Conservation (phyloP, 148 eudicot species). For the Rhododendron mucronatum region DNA sequence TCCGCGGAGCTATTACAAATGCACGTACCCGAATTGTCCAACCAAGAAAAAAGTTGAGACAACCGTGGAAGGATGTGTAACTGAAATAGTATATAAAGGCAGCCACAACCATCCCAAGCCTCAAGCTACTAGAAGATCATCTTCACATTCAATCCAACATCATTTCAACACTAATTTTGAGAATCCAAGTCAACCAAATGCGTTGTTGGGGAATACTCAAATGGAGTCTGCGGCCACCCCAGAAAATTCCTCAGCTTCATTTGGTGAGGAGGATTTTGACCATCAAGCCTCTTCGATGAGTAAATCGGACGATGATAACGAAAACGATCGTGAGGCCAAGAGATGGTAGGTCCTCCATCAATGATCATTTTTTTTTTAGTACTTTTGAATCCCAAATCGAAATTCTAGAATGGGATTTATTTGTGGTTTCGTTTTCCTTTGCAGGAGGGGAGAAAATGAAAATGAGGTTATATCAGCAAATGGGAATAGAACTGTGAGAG, state of each 20-base stretch:
- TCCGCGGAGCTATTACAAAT: conserved; percentile 83
- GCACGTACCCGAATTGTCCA: conserved; percentile 63
- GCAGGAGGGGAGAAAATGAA: conserved; percentile 72
- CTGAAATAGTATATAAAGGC: conserved; percentile 79
- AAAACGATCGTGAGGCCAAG: conserved; percentile 57
- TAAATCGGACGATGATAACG: conserved; percentile 49
- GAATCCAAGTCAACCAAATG: conserved; percentile 1
- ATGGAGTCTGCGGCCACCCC: conserved; percentile 44
- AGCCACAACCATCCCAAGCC: conserved; percentile 83
- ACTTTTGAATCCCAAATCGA: background rate
- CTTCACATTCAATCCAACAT: conserved; percentile 20
- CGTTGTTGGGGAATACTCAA: background rate
- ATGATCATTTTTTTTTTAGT: background rate
- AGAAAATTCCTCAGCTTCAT: conserved; percentile 63
- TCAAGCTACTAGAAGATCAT: conserved; percentile 45
- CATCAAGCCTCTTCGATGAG: conserved; percentile 63
- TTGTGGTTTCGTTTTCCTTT: background rate
- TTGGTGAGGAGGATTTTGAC: conserved; percentile 63
- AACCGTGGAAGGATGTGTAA: conserved; percentile 53
- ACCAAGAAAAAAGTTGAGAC: conserved; percentile 79
- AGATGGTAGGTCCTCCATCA: conserved; percentile 41
- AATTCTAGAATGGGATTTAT: background rate
- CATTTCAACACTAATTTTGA: background rate
- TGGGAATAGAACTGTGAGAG: conserved; percentile 62
- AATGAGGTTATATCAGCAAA: conserved; percentile 58